Evolutionary conservation across 352 stramenopile species (phyloP).

Genomic region (Phytophthora multivora): DNA sequence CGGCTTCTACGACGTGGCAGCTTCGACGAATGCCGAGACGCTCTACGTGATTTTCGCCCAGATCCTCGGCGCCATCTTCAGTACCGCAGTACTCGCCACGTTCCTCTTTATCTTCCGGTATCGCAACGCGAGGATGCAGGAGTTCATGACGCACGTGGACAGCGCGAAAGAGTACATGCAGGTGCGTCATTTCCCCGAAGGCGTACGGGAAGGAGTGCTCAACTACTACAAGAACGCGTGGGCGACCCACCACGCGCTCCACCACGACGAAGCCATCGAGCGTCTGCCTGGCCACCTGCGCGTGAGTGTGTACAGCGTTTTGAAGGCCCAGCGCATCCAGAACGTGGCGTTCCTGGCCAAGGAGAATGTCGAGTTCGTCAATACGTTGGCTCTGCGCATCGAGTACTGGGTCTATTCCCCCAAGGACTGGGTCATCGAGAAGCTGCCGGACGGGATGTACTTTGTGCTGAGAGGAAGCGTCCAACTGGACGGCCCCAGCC

Average conservation of each 20-base stretch:
- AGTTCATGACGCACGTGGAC: constrained; percentile 74
- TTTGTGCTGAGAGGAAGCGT: constrained; percentile 66
- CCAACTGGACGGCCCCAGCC: constrained; percentile 41
- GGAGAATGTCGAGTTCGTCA: constrained; percentile 73
- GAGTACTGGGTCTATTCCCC: constrained; percentile 58
- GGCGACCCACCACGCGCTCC: constrained; percentile 51
- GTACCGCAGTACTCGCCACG: constrained; percentile 65
- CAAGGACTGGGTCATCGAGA: constrained; percentile 80
- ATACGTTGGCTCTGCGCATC: constrained; percentile 60
- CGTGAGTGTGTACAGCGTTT: constrained; percentile 56
- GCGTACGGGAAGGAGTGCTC: constrained; percentile 60
- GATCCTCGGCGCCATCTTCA: constrained; percentile 71
- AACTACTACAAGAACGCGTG: constrained; percentile 69
- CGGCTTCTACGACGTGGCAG: constrained; percentile 65
- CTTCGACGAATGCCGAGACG: constrained; percentile 60
- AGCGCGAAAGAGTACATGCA: constrained; percentile 80
- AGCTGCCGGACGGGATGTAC: constrained; percentile 65
- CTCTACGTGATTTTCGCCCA: constrained; percentile 60
- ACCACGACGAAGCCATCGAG: constrained; percentile 51
- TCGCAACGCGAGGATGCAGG: constrained; percentile 55
- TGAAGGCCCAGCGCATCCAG: constrained; percentile 66
- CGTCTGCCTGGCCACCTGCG: constrained; percentile 62
- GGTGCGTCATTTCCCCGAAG: constrained; percentile 60
- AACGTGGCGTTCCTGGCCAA: constrained; percentile 64
- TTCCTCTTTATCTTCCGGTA: constrained; percentile 79